These are phyloP conservation scores for Pythium pectinolyticum DNA, from an alignment of 352 stramenopile genomes.

Conservation along the genomic window DNA sequence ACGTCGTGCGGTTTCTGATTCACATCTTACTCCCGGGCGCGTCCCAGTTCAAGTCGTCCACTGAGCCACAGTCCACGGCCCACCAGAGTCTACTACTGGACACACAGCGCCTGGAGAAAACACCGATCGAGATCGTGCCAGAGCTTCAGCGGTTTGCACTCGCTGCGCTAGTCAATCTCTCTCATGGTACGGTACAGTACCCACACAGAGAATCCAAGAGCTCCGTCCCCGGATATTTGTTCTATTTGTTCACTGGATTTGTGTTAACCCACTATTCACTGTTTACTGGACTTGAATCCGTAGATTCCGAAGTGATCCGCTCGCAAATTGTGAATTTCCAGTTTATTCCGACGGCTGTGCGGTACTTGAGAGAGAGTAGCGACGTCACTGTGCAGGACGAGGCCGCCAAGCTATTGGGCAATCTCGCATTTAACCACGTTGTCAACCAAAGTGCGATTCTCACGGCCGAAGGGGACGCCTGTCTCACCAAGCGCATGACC, in stretches of 20 bases:
- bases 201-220: no score
- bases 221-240: no score
- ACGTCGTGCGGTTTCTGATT: constrained; percentile 48
- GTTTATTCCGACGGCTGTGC: constrained; percentile 44
- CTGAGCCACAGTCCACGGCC: constrained; percentile 9
- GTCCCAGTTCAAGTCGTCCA: background rate
- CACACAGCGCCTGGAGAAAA: constrained; percentile 32
- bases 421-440: constrained; percentile 64
- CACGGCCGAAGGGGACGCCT: constrained; percentile 53
- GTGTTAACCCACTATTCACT: constrained; percentile 3
- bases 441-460: constrained; percentile 73
- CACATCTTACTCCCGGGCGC: constrained; percentile 36
- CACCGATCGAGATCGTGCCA: constrained; percentile 39
- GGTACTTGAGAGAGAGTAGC: constrained; percentile 49
- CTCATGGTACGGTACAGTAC: no score
- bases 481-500: constrained; percentile 33
- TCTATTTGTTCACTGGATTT: no score
- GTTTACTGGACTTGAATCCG: background rate
- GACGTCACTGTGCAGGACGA: constrained; percentile 44
- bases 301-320: constrained; percentile 72
- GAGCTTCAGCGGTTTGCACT: constrained; percentile 50
- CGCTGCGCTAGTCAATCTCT: constrained; percentile 67
- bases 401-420: constrained; percentile 64
- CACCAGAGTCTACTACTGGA: no score
- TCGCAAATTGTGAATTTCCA: constrained; percentile 68